Evolutionary conservation across 2,329 filamentous ascomycete genomes (phyloP).

Genomic region (Paraconiothyrium sp.): DNA sequence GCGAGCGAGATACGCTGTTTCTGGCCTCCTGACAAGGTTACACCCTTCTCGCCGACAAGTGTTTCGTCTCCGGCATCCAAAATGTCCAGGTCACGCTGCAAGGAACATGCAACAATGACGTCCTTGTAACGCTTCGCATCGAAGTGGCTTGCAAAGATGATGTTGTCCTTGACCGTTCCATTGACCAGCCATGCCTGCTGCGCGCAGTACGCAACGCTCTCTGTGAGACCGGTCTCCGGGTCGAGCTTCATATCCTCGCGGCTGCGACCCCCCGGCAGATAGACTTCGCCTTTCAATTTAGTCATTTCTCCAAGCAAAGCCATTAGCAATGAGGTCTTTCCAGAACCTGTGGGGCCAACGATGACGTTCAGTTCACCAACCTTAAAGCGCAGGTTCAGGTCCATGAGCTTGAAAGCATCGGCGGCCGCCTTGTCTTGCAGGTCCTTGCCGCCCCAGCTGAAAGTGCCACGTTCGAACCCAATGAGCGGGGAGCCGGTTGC

Average conservation of each 20-base stretch:
- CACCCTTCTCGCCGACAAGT: constrained; percentile 94
- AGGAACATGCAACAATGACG: constrained; percentile 88
- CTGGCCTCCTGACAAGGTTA: constrained; percentile 94
- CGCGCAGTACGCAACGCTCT: constrained; percentile 94
- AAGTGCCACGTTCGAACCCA: constrained; percentile 83
- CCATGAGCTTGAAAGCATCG: constrained; percentile 78
- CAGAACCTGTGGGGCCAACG: constrained; percentile 90
- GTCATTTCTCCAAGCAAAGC: constrained; percentile 97
- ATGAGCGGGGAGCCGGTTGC: constrained; percentile 77
- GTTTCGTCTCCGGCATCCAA: constrained; percentile 93
- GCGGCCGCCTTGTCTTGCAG: constrained; percentile 64
- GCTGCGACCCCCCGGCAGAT: constrained; percentile 83
- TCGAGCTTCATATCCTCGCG: constrained; percentile 85
- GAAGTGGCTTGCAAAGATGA: constrained; percentile 83
- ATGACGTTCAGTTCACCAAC: constrained; percentile 92
- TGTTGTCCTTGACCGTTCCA: constrained; percentile 94
- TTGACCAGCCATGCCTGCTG: constrained; percentile 98
- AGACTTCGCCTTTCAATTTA: constrained; percentile 79
- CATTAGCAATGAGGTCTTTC: constrained; percentile 96
- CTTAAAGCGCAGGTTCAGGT: constrained; percentile 82
- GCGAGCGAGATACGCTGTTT: constrained; percentile 97
- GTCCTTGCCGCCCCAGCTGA: constrained; percentile 81
- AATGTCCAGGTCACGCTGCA: constrained; percentile 91
- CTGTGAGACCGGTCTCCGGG: constrained; percentile 84
- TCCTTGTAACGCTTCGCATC: constrained; percentile 85